A percentile compares a stretch with the other conserved stretches of the same genome.
Conservation (phyloP, 2,329 filamentous ascomycete genomes). For the Alternaria consortialis region DNA sequence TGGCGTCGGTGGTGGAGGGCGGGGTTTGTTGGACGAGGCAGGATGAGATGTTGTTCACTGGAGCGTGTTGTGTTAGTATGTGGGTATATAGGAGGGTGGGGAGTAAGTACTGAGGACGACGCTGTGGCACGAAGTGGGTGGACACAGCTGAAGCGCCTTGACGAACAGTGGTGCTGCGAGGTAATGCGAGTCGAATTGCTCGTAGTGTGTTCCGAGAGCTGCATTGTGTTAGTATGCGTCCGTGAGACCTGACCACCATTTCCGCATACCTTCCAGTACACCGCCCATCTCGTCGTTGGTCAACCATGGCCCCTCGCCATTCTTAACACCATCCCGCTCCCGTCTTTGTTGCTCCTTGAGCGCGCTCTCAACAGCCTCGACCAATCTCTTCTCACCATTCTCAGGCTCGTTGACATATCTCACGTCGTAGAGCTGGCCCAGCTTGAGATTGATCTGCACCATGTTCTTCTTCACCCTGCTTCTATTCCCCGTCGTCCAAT, state of each 20-base stretch:
- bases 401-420: conserved; percentile 78
- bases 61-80: conserved; percentile 13
- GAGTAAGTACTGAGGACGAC: conserved; percentile 74
- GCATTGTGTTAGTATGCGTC: conserved; percentile 36
- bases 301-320: conserved; percentile 77
- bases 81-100: neutral
- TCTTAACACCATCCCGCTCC: conserved; percentile 71
- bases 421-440: conserved; percentile 82
- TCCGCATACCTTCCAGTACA: conserved; percentile 69
- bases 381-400: conserved; percentile 76
- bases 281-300: conserved; percentile 76
- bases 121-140: conserved; percentile 74
- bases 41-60: conserved; percentile 82
- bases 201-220: conserved; percentile 81
- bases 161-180: conserved; percentile 87
- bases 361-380: conserved; percentile 83
- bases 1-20: conserved; percentile 37
- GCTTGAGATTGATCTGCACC: conserved; percentile 80
- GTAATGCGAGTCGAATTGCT: conserved; percentile 76
- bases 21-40: conserved; percentile 73
- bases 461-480: conserved; percentile 76
- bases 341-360: conserved; percentile 77
- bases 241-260: conserved; percentile 18
- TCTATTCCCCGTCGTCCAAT: conserved; percentile 58
- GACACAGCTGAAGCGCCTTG: conserved; percentile 78